phyloP scores from a whole-genome alignment of 768 basidiomycete species.

The Amanita jacksonii region DNA sequence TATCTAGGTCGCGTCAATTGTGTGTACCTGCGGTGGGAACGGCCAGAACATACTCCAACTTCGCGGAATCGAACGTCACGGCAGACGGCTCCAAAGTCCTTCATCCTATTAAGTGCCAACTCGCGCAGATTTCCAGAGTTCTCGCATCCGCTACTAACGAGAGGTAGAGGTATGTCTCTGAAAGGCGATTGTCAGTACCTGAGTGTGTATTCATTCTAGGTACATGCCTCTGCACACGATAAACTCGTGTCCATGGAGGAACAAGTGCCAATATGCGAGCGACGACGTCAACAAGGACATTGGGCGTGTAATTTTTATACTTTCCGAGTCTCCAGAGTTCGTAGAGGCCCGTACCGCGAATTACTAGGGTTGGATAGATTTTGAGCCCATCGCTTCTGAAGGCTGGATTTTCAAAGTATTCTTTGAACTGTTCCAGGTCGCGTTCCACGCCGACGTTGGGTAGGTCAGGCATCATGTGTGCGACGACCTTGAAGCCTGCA shows the following conservation, averaged over 20 bases:
- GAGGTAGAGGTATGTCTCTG: constrained; percentile 93
- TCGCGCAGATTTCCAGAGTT: constrained; percentile 97
- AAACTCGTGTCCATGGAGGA: constrained; percentile 98
- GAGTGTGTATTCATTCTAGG: constrained; percentile 37
- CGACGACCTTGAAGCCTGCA: constrained; percentile 98
- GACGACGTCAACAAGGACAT: constrained; percentile 94
- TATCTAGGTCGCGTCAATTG: constrained; percentile 41
- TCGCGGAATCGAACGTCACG: constrained; percentile 96
- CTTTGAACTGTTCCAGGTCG: constrained; percentile 97
- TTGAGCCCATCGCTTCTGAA: constrained; percentile 97
- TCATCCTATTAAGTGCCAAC: constrained; percentile 94
- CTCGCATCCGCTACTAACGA: constrained; percentile 95
- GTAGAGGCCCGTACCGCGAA: constrained; percentile 92
- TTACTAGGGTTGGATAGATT: constrained; percentile 97
- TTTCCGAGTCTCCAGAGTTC: constrained; percentile 95
- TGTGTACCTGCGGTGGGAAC: constrained; percentile 4
- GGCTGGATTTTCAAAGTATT: constrained; percentile 97
- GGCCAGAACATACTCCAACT: constrained; percentile 80
- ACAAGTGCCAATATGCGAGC: constrained; percentile 93
- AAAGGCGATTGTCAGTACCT: constrained; percentile 36
- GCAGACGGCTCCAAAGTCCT: constrained; percentile 97
- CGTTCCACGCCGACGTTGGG: constrained; percentile 97
- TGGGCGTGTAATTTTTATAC: constrained; percentile 99
- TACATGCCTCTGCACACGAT: constrained; percentile 85
- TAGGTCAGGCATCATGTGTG: constrained; percentile 99